phyloP scores from a whole-genome alignment of 441 rosid species.

The Gossypium trilobum region DNA sequence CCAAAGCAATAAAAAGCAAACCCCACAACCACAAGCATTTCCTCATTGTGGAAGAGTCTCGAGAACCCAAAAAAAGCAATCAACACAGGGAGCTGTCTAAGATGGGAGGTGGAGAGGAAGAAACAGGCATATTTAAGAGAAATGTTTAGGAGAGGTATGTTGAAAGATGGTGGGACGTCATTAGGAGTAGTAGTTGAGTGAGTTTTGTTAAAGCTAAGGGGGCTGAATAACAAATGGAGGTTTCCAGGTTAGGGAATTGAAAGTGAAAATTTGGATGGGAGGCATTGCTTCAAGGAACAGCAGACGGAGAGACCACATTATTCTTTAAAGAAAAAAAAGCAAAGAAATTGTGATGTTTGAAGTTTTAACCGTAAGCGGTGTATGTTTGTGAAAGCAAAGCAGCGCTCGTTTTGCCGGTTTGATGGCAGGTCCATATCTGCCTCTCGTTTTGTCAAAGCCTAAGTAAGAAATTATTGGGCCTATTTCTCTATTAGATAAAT shows the following conservation, averaged over 20 bases:
- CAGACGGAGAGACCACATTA: slow-evolving; percentile 20
- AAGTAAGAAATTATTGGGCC: too few relatives aligned
- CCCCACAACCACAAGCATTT: slow-evolving; percentile 23
- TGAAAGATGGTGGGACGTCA: slow-evolving; percentile 54
- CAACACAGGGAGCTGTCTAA: slow-evolving; percentile 10
- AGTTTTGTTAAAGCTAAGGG: slow-evolving; percentile 52
- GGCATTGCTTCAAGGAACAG: slow-evolving; percentile 61
- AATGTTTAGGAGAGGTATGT: neutral
- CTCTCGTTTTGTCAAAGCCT: neutral
- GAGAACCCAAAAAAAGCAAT: neutral
- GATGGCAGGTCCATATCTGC: slow-evolving; percentile 34
- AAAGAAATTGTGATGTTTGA: neutral
- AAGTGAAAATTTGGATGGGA: slow-evolving; percentile 24
- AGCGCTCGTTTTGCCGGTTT: slow-evolving; percentile 34
- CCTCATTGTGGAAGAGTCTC: slow-evolving; percentile 29
- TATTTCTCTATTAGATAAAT: too few relatives aligned
- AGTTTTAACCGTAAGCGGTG: neutral
- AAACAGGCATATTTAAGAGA: slow-evolving; percentile 32
- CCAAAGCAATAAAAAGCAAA: slow-evolving; percentile 24
- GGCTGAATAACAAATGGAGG: slow-evolving; percentile 20
- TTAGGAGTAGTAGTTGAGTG: slow-evolving; percentile 51
- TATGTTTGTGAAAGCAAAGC: slow-evolving; percentile 35
- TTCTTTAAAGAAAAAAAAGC: neutral
- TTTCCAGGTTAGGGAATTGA: slow-evolving; percentile 23
- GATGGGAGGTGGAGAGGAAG: slow-evolving; percentile 12